Base-by-base conservation (phyloP, 2,329 filamentous ascomycete genomes). In the Podosphaera xanthii region DNA sequence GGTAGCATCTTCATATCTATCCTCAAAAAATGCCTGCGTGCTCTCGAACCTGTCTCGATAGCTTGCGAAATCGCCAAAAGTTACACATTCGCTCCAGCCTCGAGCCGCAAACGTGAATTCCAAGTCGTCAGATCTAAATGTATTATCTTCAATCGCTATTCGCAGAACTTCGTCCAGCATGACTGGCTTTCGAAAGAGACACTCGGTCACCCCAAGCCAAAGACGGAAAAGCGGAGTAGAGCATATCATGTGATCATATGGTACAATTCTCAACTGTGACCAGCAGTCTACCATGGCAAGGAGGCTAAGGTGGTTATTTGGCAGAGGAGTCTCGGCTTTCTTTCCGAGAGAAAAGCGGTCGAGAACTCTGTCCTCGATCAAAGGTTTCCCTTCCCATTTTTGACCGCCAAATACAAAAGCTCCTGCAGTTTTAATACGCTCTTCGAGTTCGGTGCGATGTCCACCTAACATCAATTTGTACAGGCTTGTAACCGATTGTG, bases 241-340 rank as follows among this genome's bases (percentile, higher is more conserved):
- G 74, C 92, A 98, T 65, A 98, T 94, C 90, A 98, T 98, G 75
- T 98, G 94, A 72, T 98, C 91, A 71, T 98, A 98, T 0, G 92
- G 92, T 55, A 94, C 86, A 66, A 96, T 98, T 40, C 83, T 86
- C 53, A 97, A 78, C 64, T 87, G 87, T 69, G 87, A 92, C 92
- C 92, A 98, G 73, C 91, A 97, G 73, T 98, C 92, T 50, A 97
- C 94, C 81, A 98, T 98, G 54, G 90, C 92, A 52, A 98, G 77
- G 60, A 98, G 76, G 69, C 84, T 90, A 36, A 98, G 78, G 71
- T 98, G 94, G 69, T 92, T 98, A 73, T 98, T 98, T 58, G 85
- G 87, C 30, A 87, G 79, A n/a, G 72, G 66, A 61, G 68, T 65
- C 64, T 72, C 67, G 34, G 46, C 82, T 77, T 61, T 76, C 60